Base-by-base conservation (phyloP, 2,329 filamentous ascomycete species). In the Pseudocercospora pini-densiflorae region DNA sequence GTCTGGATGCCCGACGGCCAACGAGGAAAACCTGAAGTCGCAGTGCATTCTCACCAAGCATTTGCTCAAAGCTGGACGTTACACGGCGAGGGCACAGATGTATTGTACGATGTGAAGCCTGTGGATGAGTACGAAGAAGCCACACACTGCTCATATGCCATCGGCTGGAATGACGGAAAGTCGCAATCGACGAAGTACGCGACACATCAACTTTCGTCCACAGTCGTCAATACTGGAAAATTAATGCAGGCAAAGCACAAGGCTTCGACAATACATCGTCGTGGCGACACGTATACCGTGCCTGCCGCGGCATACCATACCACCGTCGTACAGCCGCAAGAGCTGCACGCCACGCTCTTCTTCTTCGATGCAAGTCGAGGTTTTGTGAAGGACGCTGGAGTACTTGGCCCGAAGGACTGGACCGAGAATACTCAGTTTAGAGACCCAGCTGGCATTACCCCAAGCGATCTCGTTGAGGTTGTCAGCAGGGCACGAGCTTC, bases 21-120 rank as follows among this genome's bases (percentile, higher is more conserved):
- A 24, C 73, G 76, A 23, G 76, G 75, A 2, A 74, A 73, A 31
- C 62, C 60, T 0, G 70, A 72, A 3, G 71, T 77, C 10, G 65
- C 66, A 1, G 68, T 80, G 14, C 79, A 79, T 62, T 76, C 76
- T 1, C 79, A 81, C 53, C 78, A 80, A 59, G 63, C 75, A 0
- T 77, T 75, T 61, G 77, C 71, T 0, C 77, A 79, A 64, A 79
- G 77, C 63, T 81, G 79, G 78, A 72, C 80, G 8, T 68, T 81
- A 12, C 75, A 76, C 0, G 79, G 79, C 9, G 65, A 77, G 60
- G 77, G 75, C 1, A 69, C n/a, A 6, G 76, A 80, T 63, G 47
- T 58, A 16, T n/a, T 53, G 7, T 71, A 73, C 53, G 40, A 74
- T 2, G 74, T 75, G 1, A 67, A 73, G 27, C 63, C 64, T 0